These are phyloP conservation scores for Nakataea oryzae DNA, from an alignment of 2,329 filamentous ascomycete species.

Conservation along the genomic window DNA sequence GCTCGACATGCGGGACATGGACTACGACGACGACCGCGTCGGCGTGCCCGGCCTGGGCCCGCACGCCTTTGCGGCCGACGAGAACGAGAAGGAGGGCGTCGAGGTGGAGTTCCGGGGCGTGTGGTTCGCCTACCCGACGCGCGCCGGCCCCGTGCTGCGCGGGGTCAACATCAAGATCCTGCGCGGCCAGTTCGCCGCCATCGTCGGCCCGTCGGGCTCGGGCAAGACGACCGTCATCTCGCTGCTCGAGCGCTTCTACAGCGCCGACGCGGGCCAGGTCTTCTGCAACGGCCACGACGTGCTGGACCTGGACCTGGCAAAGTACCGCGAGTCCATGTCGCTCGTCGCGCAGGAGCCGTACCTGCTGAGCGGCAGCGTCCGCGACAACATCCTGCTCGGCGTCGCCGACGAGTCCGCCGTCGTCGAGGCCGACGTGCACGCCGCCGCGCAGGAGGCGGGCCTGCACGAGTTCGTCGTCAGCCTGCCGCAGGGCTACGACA, in stretches of 20 bases:
- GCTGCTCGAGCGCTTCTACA: constrained; percentile 43
- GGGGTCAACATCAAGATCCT: not conserved
- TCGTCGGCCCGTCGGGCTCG: constrained; percentile 48
- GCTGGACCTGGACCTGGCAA: constrained; percentile 26
- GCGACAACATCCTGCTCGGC: constrained; percentile 59
- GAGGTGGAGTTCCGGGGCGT: constrained; percentile 41
- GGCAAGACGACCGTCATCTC: constrained; percentile 42
- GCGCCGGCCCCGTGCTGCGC: constrained; percentile 31
- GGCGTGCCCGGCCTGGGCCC: constrained; percentile 8
- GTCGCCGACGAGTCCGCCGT: constrained; percentile 21
- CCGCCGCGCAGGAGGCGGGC: constrained; percentile 48
- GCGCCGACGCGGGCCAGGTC: constrained; percentile 37
- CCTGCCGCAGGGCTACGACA: constrained; percentile 31
- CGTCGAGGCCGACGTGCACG: constrained; percentile 37
- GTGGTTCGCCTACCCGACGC: constrained; percentile 45
- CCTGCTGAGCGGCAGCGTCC: constrained; percentile 60
- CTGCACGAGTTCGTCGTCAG: constrained; percentile 62
- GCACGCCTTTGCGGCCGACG: constrained; percentile 16
- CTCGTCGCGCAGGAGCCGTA: constrained; percentile 48
- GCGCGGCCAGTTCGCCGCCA: constrained; percentile 33
- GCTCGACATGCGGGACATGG: constrained; percentile 31
- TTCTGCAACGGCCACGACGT: constrained; percentile 36
- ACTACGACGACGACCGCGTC: not conserved
- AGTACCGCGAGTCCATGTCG: constrained; percentile 3
- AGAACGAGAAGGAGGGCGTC: constrained; percentile 27